Percentiles rank a stretch among this genome's conserved stretches.
phyloP scores from a whole-genome alignment of 805 yeast genomes.

The Kluyveromyces dobzhanskii region DNA sequence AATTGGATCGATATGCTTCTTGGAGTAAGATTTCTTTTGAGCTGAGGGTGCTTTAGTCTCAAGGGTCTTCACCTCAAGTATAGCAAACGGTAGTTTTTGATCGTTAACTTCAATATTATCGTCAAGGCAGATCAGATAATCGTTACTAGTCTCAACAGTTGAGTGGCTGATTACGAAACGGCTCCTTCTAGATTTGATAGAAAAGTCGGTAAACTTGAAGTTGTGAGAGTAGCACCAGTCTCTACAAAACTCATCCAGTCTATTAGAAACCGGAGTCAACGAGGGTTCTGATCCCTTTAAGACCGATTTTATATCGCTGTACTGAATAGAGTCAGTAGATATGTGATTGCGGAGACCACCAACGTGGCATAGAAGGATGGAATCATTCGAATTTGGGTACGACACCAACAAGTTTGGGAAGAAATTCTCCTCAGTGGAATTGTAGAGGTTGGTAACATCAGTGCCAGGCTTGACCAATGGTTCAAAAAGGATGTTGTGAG shows the following conservation, averaged over 20 bases:
- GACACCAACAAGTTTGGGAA: constrained; percentile 16
- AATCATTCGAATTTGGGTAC: constrained; percentile 7
- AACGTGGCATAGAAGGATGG: constrained; percentile 24
- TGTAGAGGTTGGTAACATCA: neutral
- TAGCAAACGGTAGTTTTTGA: constrained; percentile 14
- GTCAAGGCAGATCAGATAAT: constrained; percentile 19
- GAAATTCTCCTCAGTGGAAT: constrained; percentile 8
- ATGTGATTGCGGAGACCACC: constrained; percentile 27
- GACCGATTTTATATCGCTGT: neutral
- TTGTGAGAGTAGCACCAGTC: constrained; percentile 24
- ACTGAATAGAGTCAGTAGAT: constrained; percentile 10
- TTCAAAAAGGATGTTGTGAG: neutral
- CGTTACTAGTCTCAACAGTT: constrained; percentile 2
- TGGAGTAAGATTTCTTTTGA: neutral
- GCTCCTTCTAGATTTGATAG: constrained; percentile 19
- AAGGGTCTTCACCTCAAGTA: constrained; percentile 14
- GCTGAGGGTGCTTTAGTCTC: neutral
- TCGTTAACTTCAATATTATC: constrained; percentile 16
- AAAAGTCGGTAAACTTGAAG: constrained; percentile 9
- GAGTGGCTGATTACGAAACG: constrained; percentile 16
- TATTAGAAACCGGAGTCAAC: neutral
- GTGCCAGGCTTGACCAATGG: constrained; percentile 1
- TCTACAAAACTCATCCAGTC: constrained; percentile 17
- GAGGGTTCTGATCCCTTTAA: neutral
- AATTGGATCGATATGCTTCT: neutral